Percentiles rank a stretch among this genome's conserved stretches.
These are phyloP conservation scores for Dactylellina haptotyla DNA, from an alignment of 2,329 filamentous ascomycete genomes.

Conservation along the genomic window DNA sequence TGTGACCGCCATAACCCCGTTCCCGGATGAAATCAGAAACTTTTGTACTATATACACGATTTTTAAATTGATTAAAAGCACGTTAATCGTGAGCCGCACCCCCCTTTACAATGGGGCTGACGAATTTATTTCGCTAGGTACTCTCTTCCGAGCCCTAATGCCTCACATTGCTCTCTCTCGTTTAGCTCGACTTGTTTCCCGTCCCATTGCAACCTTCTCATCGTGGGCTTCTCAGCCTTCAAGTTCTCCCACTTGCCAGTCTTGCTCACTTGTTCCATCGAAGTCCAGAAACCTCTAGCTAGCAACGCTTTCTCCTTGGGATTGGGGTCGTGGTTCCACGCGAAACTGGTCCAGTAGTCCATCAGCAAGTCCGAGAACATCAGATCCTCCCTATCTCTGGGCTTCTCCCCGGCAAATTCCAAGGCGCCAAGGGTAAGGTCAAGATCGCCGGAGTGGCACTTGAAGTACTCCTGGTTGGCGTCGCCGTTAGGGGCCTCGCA, in stretches of 20 bases:
- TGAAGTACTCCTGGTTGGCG: conserved; percentile 62
- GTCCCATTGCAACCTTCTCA: conserved; percentile 41
- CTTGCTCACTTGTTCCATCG: conserved; percentile 58
- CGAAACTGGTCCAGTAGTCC: conserved; percentile 61
- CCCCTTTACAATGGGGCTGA: neutral
- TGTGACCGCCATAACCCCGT: no score
- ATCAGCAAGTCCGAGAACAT: conserved; percentile 60
- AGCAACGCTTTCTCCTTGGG: conserved; percentile 58
- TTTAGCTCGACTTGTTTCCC: conserved; percentile 21
- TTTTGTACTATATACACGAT: neutral
- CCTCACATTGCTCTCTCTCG: conserved; percentile 21
- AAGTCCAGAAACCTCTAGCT: conserved; percentile 59
- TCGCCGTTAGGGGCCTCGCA: conserved; percentile 58
- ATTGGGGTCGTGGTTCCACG: conserved; percentile 60
- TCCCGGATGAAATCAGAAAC: neutral
- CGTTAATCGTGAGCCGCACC: no score
- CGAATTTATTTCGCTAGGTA: conserved; percentile 13
- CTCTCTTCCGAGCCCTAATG: neutral
- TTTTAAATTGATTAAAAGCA: neutral
- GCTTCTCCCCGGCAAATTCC: conserved; percentile 59
- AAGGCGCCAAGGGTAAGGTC: conserved; percentile 61
- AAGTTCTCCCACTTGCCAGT: conserved; percentile 59
- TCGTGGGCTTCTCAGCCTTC: conserved; percentile 20
- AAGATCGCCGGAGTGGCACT: conserved; percentile 63
- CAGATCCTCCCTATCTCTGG: conserved; percentile 61